phyloP scores from a whole-genome alignment of 106 monocot species.

The Cymbidium sinense region DNA sequence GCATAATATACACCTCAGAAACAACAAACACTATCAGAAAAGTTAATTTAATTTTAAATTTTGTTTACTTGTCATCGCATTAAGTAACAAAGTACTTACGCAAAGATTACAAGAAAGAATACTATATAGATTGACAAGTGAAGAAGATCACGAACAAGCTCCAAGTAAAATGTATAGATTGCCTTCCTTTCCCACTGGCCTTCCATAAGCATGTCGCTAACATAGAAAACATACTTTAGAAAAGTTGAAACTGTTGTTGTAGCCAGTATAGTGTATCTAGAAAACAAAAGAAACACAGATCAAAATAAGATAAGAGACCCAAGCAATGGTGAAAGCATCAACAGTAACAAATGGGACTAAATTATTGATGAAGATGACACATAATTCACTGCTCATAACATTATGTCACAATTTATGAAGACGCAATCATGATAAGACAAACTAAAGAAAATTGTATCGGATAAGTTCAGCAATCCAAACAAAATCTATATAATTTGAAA shows the following conservation, averaged over 20 bases:
- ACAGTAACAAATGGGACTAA: background rate
- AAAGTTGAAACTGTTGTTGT: constrained; percentile 75
- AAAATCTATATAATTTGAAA: background rate
- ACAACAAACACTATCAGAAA: background rate
- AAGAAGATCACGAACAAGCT: constrained; percentile 79
- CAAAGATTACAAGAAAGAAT: constrained; percentile 80
- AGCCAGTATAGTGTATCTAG: constrained; percentile 85
- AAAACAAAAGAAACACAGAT: constrained; percentile 11
- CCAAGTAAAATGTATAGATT: constrained; percentile 88
- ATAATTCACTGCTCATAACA: constrained; percentile 1
- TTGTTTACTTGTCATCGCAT: background rate
- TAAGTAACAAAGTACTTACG: constrained; percentile 42
- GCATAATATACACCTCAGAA: background rate
- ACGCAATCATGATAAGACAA: background rate
- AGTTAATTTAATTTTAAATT: background rate
- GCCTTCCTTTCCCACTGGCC: constrained; percentile 96
- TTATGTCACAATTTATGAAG: background rate
- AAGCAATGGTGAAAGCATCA: background rate
- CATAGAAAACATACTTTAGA: constrained; percentile 83
- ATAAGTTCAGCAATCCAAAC: background rate
- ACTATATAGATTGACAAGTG: constrained; percentile 83
- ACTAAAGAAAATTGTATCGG: background rate
- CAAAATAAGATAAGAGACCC: background rate
- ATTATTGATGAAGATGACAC: background rate
- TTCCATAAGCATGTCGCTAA: constrained; percentile 91